Conservation (phyloP, 352 stramenopile species). For the Pythium vanterpoolii region DNA sequence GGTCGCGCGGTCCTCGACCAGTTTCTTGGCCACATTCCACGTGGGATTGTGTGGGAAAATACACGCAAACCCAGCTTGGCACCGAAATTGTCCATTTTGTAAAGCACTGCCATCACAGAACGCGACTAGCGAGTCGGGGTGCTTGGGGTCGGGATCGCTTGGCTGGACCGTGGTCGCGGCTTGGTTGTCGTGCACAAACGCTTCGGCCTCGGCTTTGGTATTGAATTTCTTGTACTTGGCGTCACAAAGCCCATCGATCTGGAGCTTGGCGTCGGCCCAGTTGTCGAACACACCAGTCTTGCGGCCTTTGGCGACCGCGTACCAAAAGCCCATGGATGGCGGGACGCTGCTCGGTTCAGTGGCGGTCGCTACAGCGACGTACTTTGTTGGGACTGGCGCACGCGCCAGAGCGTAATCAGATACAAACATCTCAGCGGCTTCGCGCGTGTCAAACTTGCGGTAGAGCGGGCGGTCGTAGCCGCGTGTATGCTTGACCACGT, state of each 20-base stretch:
- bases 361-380: background rate
- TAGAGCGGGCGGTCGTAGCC: conserved; percentile 24
- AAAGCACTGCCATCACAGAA: conserved; percentile 79
- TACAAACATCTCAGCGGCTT: conserved; percentile 26
- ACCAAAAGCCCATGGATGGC: conserved; percentile 22
- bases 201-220: conserved; percentile 41
- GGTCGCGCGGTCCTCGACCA: conserved; percentile 20
- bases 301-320: conserved; percentile 51
- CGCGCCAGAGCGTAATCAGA: conserved; percentile 17
- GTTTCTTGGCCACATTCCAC: conserved; percentile 56
- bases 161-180: background rate
- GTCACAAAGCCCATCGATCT: conserved; percentile 49
- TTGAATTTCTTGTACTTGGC: conserved; percentile 59
- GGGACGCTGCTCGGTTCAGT: background rate
- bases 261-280: conserved; percentile 50
- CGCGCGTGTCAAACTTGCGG: conserved; percentile 30
- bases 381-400: background rate
- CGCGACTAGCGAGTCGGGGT: conserved; percentile 52
- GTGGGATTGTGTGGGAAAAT: conserved; percentile 62
- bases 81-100: conserved; percentile 49
- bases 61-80: conserved; percentile 64
- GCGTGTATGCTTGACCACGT: conserved; percentile 32
- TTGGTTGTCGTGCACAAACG: conserved; percentile 41
- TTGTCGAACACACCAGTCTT: conserved; percentile 51
- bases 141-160: conserved; percentile 41